phyloP scores from a whole-genome alignment of 1,284 basidiomycete genomes.

The Fereydounia khargensis region DNA sequence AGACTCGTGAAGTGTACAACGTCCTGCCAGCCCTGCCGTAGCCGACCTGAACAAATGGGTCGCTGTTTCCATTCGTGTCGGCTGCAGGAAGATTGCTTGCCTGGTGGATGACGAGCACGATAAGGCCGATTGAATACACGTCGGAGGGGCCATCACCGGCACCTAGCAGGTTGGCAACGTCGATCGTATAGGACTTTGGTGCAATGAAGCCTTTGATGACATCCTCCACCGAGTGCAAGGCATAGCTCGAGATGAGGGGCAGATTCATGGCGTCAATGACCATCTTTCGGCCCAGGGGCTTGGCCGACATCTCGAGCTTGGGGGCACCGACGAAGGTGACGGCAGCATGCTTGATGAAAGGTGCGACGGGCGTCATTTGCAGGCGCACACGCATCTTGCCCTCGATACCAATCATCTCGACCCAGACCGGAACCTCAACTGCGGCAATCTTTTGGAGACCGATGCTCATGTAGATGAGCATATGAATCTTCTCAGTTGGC shows the following conservation, averaged over 20 bases:
- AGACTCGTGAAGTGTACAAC: slow-evolving; percentile 41
- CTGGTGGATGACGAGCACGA: slow-evolving; percentile 43
- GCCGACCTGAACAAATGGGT: slow-evolving; percentile 45
- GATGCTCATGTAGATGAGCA: slow-evolving; percentile 45
- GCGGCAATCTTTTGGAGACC: slow-evolving; percentile 52
- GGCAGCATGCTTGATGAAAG: slow-evolving; percentile 49
- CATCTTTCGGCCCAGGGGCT: slow-evolving; percentile 49
- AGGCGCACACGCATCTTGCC: slow-evolving; percentile 50
- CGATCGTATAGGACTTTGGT: slow-evolving; percentile 45
- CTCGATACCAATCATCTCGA: slow-evolving; percentile 49
- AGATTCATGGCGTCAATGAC: slow-evolving; percentile 54
- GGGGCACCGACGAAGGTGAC: slow-evolving; percentile 45
- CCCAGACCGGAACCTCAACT: slow-evolving; percentile 49
- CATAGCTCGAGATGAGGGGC: slow-evolving; percentile 47
- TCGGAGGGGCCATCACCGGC: slow-evolving; percentile 44
- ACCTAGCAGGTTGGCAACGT: slow-evolving; percentile 40
- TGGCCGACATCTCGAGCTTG: slow-evolving; percentile 48
- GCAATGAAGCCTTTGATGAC: slow-evolving; percentile 48
- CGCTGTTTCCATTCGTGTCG: slow-evolving; percentile 43
- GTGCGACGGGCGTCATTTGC: slow-evolving; percentile 42
- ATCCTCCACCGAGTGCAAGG: slow-evolving; percentile 39
- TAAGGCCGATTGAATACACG: slow-evolving; percentile 42
- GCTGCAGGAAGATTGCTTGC: slow-evolving; percentile 42
- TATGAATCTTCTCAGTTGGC: slow-evolving; percentile 34
- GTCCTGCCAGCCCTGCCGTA: slow-evolving; percentile 46